A percentile compares a stretch with the other conserved stretches of the same genome.
Conservation (phyloP, 2,329 filamentous ascomycete genomes). For the Colletotrichum tropicale region DNA sequence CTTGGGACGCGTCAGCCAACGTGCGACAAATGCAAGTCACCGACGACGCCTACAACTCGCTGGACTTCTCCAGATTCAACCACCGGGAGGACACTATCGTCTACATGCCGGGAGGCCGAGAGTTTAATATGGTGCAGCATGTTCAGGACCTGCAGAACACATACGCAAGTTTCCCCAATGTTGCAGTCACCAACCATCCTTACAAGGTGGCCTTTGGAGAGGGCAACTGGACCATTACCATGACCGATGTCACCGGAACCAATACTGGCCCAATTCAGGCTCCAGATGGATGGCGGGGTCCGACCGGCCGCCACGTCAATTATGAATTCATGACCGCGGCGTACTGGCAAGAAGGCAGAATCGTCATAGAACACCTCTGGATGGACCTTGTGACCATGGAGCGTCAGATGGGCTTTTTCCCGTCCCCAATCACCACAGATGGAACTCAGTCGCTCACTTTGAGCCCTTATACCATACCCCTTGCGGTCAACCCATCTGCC, state of each 20-base stretch:
- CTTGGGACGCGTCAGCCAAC: not conserved
- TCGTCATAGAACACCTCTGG: not conserved
- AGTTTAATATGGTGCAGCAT: not conserved
- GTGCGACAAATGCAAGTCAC: not conserved
- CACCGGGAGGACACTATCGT: not conserved
- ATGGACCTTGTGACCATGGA: not conserved
- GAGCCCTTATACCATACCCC: not conserved
- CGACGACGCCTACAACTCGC: not conserved
- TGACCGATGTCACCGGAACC: not conserved
- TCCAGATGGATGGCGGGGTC: not conserved
- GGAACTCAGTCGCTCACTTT: not conserved
- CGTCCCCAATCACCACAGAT: not conserved
- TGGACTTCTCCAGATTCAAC: not conserved
- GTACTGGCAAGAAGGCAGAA: not conserved
- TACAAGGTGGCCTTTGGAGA: too few relatives aligned
- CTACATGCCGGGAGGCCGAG: not conserved
- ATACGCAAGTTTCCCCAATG: not conserved
- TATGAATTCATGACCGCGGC: not conserved
- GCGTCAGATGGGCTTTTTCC: not conserved
- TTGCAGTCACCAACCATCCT: not conserved
- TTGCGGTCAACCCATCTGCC: not conserved
- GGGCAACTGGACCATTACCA: too few relatives aligned
- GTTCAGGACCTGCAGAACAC: not conserved
- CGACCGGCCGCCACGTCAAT: not conserved
- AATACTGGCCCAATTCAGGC: not conserved